These are phyloP conservation scores for Ganoderma sp. DNA, from an alignment of 1,284 basidiomycete genomes.

Conservation along the genomic window DNA sequence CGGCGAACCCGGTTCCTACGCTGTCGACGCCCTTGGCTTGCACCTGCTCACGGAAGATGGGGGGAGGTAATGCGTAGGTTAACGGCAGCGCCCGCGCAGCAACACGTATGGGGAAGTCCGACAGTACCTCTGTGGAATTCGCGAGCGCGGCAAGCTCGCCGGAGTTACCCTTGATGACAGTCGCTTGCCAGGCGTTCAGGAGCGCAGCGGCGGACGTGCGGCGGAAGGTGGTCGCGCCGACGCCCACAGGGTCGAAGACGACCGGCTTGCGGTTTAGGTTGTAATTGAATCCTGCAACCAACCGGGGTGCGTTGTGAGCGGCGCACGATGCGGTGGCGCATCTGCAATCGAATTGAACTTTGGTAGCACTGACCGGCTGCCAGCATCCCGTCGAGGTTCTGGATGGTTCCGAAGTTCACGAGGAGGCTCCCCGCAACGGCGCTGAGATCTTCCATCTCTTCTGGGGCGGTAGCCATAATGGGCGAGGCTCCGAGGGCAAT, in stretches of 20 bases:
- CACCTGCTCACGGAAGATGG: constrained; percentile 51
- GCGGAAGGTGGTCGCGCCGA: constrained; percentile 84
- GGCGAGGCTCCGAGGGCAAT: constrained; percentile 90
- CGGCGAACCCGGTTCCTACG: constrained; percentile 74
- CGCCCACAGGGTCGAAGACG: constrained; percentile 93
- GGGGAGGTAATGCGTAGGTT: background rate
- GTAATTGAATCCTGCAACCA: constrained; percentile 56
- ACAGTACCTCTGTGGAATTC: constrained; percentile 69
- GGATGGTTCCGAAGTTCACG: constrained; percentile 91
- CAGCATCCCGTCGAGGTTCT: constrained; percentile 80
- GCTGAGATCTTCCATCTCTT: constrained; percentile 85
- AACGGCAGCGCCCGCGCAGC: background rate
- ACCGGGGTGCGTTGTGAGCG: background rate
- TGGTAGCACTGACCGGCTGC: constrained; percentile 72
- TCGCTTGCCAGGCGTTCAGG: constrained; percentile 85
- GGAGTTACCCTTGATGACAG: constrained; percentile 95
- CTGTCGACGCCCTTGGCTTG: constrained; percentile 89
- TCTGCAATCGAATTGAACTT: background rate
- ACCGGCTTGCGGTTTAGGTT: constrained; percentile 81
- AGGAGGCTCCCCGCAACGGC: constrained; percentile 74
- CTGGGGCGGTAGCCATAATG: constrained; percentile 88
- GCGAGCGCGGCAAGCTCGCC: constrained; percentile 86
- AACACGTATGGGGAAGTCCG: background rate
- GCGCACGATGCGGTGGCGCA: background rate
- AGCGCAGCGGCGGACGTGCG: constrained; percentile 70